These are phyloP conservation scores for Termitomyces sp. DNA, from an alignment of 768 basidiomycete genomes.

Conservation along the genomic window DNA sequence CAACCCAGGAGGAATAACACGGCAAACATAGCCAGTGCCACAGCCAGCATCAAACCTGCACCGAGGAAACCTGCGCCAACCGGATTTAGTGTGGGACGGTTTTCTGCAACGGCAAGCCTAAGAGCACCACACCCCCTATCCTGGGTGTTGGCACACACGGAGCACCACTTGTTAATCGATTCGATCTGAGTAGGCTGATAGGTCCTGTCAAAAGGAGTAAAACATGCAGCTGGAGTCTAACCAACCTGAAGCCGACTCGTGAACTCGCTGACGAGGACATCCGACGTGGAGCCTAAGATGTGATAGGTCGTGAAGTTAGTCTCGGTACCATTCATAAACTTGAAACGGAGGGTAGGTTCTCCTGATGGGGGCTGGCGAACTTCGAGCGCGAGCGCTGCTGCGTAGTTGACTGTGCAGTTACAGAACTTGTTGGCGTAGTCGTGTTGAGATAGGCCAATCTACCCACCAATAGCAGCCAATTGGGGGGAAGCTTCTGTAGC, in stretches of 20 bases:
- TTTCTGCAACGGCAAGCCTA: constrained; percentile 23
- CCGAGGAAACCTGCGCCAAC: constrained; percentile 68
- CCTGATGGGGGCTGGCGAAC: constrained; percentile 42
- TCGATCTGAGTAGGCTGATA: constrained; percentile 45
- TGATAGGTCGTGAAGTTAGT: constrained; percentile 39
- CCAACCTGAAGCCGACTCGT: constrained; percentile 30
- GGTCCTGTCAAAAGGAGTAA: background rate
- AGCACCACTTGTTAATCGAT: constrained; percentile 53
- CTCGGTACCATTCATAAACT: constrained; percentile 64
- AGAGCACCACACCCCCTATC: constrained; percentile 53
- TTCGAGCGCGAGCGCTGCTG: constrained; percentile 53
- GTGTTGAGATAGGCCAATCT: background rate
- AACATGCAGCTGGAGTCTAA: background rate
- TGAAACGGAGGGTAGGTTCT: constrained; percentile 51
- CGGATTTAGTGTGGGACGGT: constrained; percentile 35
- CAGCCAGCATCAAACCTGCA: constrained; percentile 46
- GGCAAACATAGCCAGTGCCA: constrained; percentile 30
- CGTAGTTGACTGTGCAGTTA: constrained; percentile 47
- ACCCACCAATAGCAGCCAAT: constrained; percentile 54
- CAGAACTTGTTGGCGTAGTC: background rate
- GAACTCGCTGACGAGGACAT: constrained; percentile 51
- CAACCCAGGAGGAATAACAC: constrained; percentile 37
- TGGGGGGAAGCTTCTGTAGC: constrained; percentile 42
- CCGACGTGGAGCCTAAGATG: constrained; percentile 35
- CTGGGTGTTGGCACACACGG: constrained; percentile 47